phyloP scores from a whole-genome alignment of 768 basidiomycete genomes.

The Auricularia sp. region DNA sequence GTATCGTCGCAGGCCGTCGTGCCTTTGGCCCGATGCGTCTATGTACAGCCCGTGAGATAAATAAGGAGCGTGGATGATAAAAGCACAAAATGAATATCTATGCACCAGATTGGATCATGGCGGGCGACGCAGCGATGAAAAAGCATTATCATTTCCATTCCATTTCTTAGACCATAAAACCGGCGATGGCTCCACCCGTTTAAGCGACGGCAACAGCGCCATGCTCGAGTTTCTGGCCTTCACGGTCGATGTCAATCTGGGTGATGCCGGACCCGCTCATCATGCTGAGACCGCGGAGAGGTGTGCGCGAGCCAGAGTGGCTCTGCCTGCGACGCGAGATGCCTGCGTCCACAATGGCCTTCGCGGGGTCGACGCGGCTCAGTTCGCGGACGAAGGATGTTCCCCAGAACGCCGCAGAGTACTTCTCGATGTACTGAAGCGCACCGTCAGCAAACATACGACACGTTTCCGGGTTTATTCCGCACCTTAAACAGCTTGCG shows the following conservation, averaged over 20 bases:
- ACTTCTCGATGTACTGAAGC: conserved; percentile 74
- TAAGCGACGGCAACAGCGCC: neutral
- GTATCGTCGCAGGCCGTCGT: no score
- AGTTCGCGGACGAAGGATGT: conserved; percentile 84
- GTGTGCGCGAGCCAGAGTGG: neutral
- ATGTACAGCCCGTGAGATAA: no score
- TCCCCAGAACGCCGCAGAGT: conserved; percentile 89
- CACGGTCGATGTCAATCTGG: neutral
- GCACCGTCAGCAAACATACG: neutral
- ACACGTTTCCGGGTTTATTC: neutral
- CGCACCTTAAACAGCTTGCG: conserved; percentile 80
- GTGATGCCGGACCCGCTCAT: neutral
- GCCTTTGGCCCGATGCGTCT: no score
- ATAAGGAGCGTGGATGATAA: no score
- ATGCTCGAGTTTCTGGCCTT: neutral
- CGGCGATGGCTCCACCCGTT: no score
- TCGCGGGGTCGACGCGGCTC: conserved; percentile 23
- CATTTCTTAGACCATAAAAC: neutral
- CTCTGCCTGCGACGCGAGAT: neutral
- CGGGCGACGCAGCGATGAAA: neutral
- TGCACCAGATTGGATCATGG: no score
- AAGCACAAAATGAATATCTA: no score
- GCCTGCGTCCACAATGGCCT: neutral
- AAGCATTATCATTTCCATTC: neutral
- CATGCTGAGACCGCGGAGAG: neutral